Evolutionary conservation across 2,329 filamentous ascomycete species (phyloP), one percentile per base, ranked within the genome.

Genomic region (Trichoderma oligosporum): DNA sequence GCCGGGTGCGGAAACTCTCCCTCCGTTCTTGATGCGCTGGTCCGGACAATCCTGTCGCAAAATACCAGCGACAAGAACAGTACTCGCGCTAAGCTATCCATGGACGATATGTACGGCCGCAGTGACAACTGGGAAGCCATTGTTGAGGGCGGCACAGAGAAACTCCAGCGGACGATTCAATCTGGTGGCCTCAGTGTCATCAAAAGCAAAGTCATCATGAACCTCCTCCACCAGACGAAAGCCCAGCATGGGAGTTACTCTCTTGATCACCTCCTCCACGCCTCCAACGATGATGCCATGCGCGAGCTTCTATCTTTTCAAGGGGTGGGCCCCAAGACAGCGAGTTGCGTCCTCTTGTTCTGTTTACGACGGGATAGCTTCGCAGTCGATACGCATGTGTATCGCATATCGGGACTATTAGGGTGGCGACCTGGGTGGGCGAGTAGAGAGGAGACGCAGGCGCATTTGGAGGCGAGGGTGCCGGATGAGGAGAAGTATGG

Each of bases 191-290:
- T 93, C 1, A 86, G 84, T 12, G 80, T 81, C 33, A 77, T 82
- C n/a, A 94, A 93, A 71, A 88, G 84, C 66, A 85, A 82, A 58
- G 83, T 85, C 63, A 89, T 93, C 63, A 82, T 91, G 62, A 71
- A 74, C 33, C 86, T 91, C 53, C 73, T 93, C 64, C 74, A 80
- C 46, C 85, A 89, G 66, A 87, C 85, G 35, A 76, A 82, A 52
- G 68, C 63, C 20, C 63, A 64, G 27, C 68, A 77, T 64, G 76
- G 75, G 4, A 42, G 18, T 1, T 79, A 78, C 63, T 76, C 76
- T 14, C 71, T 82, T 1, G 77, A 82, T 56, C 76, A 81, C 62
- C 67, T 82, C 11, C 77, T 78, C 46, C 60, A 62, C 5, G 66
- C 68, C 8, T 66, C 66, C 2, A 72, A 78, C 62, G 74, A 75